Conservation (phyloP, 805 yeast genomes). For the Saitoella complicata region DNA sequence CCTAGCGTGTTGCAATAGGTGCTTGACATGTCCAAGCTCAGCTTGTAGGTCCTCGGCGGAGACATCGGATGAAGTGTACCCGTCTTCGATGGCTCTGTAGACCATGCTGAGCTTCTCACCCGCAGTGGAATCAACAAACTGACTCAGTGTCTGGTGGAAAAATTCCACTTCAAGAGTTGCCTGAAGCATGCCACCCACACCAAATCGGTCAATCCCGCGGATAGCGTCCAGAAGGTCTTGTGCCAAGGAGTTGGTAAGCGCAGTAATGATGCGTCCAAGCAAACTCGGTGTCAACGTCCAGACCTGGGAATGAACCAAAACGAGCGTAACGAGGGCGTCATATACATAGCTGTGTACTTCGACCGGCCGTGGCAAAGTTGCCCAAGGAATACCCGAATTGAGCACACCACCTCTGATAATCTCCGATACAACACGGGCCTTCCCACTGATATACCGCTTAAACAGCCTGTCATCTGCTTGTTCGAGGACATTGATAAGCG, state of each 20-base stretch:
- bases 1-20: too few relatives aligned
- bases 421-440: constrained; percentile 27
- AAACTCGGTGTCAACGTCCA: constrained; percentile 32
- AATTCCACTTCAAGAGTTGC: constrained; percentile 39
- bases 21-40: too few relatives aligned
- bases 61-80: constrained; percentile 1
- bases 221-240: constrained; percentile 24
- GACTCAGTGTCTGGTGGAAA: constrained; percentile 17
- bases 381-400: constrained; percentile 28
- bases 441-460: constrained; percentile 34
- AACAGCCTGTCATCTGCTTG: constrained; percentile 39
- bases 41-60: too few relatives aligned
- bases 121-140: not conserved
- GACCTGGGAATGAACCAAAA: constrained; percentile 37
- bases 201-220: constrained; percentile 30
- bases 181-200: constrained; percentile 34
- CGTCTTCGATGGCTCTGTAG: not conserved
- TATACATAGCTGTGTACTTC: constrained; percentile 33
- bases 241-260: constrained; percentile 27
- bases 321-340: constrained; percentile 32
- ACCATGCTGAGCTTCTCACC: not conserved
- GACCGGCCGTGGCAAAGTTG: constrained; percentile 17
- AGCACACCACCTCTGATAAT: constrained; percentile 27
- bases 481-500: constrained; percentile 30
- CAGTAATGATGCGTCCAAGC: constrained; percentile 30